Conservation (phyloP, 139 green algal species). For the Zygnema cylindricum region DNA sequence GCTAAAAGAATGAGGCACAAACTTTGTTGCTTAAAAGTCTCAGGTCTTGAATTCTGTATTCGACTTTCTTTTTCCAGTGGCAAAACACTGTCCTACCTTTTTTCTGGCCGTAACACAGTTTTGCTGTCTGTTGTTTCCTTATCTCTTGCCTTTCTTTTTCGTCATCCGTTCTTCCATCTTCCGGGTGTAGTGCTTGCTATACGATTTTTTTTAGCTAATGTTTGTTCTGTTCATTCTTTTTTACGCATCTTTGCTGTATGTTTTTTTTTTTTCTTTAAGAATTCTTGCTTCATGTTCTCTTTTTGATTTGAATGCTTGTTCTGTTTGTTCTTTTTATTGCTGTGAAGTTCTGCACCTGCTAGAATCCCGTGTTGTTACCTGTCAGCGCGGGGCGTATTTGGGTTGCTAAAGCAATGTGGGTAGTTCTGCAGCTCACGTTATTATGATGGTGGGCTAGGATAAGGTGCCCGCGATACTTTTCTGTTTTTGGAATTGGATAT, state of each 20-base stretch:
- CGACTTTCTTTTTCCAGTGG: too few relatives aligned
- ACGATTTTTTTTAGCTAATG: too few relatives aligned
- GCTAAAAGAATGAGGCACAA: too few relatives aligned
- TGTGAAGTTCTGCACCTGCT: background rate
- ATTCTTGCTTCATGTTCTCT: background rate
- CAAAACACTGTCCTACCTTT: too few relatives aligned
- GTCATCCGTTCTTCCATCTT: too few relatives aligned
- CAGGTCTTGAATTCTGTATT: too few relatives aligned
- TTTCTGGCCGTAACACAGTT: too few relatives aligned
- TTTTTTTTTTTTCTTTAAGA: background rate
- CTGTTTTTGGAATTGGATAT: background rate
- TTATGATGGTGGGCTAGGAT: background rate
- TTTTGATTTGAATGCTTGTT: background rate
- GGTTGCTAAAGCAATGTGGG: background rate
- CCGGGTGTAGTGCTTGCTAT: too few relatives aligned
- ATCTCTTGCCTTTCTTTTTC: too few relatives aligned
- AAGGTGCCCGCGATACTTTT: background rate
- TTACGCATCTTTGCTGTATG: background rate
- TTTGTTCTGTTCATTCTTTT: background rate
- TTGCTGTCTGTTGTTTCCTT: too few relatives aligned
- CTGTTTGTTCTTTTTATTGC: too few relatives aligned
- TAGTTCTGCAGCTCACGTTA: slow-evolving; percentile 8
- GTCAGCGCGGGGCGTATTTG: background rate
- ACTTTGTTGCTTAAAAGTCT: too few relatives aligned
- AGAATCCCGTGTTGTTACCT: background rate